These are phyloP conservation scores for Trichoderma lentiforme DNA, from an alignment of 2,329 filamentous ascomycete genomes.

Conservation along the genomic window DNA sequence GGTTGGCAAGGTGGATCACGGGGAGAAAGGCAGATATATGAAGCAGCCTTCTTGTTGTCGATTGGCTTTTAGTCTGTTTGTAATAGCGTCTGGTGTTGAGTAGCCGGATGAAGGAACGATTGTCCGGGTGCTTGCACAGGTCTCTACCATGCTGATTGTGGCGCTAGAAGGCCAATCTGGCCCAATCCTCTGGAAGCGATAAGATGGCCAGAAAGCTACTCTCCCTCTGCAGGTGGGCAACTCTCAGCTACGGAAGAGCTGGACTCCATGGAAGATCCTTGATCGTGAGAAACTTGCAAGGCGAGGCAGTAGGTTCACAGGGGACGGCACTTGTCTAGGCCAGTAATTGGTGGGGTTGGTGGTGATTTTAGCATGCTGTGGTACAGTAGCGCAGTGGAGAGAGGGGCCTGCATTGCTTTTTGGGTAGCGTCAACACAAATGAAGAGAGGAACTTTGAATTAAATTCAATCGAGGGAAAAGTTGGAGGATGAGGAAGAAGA, in stretches of 20 bases:
- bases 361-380: not conserved
- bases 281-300: not conserved
- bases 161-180: not conserved
- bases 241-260: not conserved
- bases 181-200: not conserved
- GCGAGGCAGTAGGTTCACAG: not conserved
- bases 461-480: not conserved
- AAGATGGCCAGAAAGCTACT: not conserved
- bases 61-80: not conserved
- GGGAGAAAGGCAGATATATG: constrained; percentile 10
- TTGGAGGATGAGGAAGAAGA: not conserved
- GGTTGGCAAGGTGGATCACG: constrained; percentile 4
- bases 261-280: not conserved
- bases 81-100: not conserved
- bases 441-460: not conserved
- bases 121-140: not conserved
- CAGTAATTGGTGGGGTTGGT: not conserved
- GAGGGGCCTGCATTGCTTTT: not conserved
- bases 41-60: constrained; percentile 3
- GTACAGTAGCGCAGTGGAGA: constrained; percentile 2
- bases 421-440: not conserved
- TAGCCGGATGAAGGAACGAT: not conserved
- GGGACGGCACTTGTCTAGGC: constrained; percentile 2
- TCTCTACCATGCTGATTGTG: not conserved
- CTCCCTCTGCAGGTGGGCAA: not conserved